Evolutionary conservation across 768 basidiomycete species (phyloP).

Genomic region (Kwoniella sp.): DNA sequence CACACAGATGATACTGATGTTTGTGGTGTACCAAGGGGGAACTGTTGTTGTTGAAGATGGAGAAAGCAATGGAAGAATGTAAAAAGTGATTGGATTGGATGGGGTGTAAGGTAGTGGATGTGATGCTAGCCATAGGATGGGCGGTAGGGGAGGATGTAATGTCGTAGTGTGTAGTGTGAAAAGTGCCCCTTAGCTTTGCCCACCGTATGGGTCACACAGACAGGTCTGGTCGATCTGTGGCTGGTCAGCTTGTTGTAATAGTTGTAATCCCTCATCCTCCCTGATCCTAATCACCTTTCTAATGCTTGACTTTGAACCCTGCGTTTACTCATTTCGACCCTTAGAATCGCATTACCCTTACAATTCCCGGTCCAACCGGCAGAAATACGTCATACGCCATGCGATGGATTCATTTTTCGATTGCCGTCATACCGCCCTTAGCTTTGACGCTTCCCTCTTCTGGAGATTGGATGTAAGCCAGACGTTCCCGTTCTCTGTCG

Average conservation of each 20-base stretch:
- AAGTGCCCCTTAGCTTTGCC: no score
- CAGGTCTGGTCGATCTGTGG: constrained; percentile 16
- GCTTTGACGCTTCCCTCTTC: not conserved
- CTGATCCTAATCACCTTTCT: not conserved
- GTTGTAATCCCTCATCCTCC: not conserved
- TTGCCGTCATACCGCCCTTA: not conserved
- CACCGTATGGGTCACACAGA: not conserved
- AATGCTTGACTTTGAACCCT: not conserved
- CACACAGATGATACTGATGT: not conserved
- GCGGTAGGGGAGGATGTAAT: not conserved
- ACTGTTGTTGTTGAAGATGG: not conserved
- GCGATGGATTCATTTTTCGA: not conserved
- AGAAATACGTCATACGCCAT: constrained; percentile 2
- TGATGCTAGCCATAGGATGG: not conserved
- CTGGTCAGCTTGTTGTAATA: constrained; percentile 6
- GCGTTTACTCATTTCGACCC: not conserved
- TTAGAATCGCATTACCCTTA: not conserved
- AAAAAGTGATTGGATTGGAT: constrained; percentile 2
- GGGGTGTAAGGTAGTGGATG: no score
- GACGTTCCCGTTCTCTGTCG: not conserved
- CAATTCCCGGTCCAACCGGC: not conserved
- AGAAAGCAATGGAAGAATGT: not conserved
- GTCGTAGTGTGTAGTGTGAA: not conserved
- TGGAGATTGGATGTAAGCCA: no score
- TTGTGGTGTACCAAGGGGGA: not conserved